Percentiles rank a stretch among this genome's conserved stretches.
Evolutionary conservation across 306 rosid species (phyloP).

Genomic region (Sicyos baderoa): DNA sequence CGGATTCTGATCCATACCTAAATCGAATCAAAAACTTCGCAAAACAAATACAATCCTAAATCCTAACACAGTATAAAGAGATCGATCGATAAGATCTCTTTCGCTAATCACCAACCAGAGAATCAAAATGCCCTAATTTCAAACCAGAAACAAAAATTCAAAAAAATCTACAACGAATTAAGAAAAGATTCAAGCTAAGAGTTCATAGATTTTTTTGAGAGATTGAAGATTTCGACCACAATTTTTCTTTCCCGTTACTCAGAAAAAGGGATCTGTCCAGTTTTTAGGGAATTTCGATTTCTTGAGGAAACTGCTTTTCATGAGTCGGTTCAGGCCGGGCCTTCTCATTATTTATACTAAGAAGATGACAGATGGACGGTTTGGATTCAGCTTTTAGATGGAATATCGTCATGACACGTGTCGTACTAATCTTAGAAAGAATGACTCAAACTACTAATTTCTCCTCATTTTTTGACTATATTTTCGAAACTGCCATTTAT

Average conservation of each 20-base stretch:
- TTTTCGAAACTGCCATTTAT: too few species aligned
- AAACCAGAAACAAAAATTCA: background rate
- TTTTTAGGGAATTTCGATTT: background rate
- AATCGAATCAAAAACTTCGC: too few species aligned
- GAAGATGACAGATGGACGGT: background rate
- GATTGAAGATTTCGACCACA: background rate
- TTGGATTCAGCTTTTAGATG: background rate
- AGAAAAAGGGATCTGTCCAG: background rate
- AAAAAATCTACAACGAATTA: background rate
- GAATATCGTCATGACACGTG: background rate
- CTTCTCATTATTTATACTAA: background rate
- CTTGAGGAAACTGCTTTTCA: background rate
- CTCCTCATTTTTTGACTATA: too few species aligned
- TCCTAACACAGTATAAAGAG: background rate
- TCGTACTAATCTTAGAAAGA: too few species aligned
- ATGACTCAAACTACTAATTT: too few species aligned
- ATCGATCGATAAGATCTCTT: background rate
- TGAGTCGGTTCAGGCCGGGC: background rate
- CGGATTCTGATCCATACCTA: conserved; percentile 1
- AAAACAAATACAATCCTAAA: background rate
- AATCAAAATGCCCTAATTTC: background rate
- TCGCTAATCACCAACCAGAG: background rate
- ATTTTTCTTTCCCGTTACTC: background rate
- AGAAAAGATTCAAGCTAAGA: too few species aligned
- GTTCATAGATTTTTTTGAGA: background rate